phyloP scores from a whole-genome alignment of 441 rosid genomes.

The Pelargonium exstipulatum region DNA sequence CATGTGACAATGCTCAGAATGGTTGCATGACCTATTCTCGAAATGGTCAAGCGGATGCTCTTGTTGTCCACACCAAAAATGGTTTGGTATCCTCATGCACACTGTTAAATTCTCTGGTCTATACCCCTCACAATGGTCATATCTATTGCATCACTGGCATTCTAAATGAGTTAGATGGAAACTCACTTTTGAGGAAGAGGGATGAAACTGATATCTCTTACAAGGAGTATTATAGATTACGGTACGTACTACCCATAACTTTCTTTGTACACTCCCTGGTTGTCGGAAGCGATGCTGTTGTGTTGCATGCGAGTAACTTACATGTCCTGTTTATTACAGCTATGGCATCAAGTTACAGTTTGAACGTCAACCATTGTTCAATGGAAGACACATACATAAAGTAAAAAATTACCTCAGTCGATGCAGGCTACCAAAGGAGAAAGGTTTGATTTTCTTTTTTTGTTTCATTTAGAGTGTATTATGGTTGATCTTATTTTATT shows the following conservation, averaged over 20 bases:
- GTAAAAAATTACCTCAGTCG: conserved; percentile 43
- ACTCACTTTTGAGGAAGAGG: conserved; percentile 41
- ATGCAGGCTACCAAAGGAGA: conserved; percentile 41
- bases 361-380: conserved; percentile 40
- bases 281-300: background rate
- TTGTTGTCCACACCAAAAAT: conserved; percentile 39
- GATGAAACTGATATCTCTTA: conserved; percentile 41
- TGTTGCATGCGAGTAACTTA: conserved; percentile 8
- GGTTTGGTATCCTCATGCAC: conserved; percentile 51
- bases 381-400: conserved; percentile 51
- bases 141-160: conserved; percentile 50
- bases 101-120: conserved; percentile 55
- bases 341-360: conserved; percentile 37
- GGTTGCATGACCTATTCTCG: conserved; percentile 34
- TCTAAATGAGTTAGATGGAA: conserved; percentile 38
- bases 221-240: conserved; percentile 40
- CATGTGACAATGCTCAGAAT: conserved; percentile 21
- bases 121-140: conserved; percentile 65
- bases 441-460: conserved; percentile 37
- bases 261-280: background rate
- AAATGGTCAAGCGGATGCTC: conserved; percentile 28
- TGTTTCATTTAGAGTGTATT: background rate
- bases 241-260: conserved; percentile 28
- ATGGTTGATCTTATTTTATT: background rate
- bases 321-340: conserved; percentile 35